A percentile compares a stretch with the other conserved stretches of the same genome.
Evolutionary conservation across 1,139 yeast genomes (phyloP).

Genomic region (Geotrichum histeridarum): DNA sequence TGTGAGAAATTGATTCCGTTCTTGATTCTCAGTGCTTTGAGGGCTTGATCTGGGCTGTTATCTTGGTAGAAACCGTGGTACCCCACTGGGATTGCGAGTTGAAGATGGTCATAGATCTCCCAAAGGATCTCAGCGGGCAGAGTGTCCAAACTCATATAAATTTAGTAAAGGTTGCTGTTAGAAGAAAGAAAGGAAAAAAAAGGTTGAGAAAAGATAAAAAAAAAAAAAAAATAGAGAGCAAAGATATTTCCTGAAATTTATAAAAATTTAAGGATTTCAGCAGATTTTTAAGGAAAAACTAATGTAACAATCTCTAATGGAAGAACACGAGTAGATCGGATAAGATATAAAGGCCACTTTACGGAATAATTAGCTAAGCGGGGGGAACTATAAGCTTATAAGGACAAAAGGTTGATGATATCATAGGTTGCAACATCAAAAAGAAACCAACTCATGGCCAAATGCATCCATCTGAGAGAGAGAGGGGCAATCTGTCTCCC

Average conservation of each 20-base stretch:
- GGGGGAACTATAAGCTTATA: no score
- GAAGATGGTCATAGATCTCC: slow-evolving; percentile 11
- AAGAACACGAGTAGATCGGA: no score
- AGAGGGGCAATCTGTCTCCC: no score
- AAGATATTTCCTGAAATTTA: no score
- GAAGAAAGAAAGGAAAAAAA: background rate
- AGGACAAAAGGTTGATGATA: no score
- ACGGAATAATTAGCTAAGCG: no score
- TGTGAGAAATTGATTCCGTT: slow-evolving; percentile 7
- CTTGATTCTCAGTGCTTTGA: background rate
- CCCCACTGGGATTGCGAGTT: slow-evolving; percentile 7
- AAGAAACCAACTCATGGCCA: no score
- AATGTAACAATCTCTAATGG: no score
- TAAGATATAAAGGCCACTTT: no score
- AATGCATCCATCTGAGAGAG: no score
- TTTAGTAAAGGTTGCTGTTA: background rate
- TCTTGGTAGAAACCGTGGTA: slow-evolving; percentile 11
- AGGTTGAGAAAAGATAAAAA: background rate
- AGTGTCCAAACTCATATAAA: slow-evolving; percentile 5
- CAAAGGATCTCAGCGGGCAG: slow-evolving; percentile 14
- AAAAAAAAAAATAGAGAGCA: background rate
- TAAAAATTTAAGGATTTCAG: background rate
- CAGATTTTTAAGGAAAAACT: no score
- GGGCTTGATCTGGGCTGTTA: background rate
- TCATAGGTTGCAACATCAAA: no score